Evolutionary conservation across 805 yeast genomes (phyloP).

Genomic region (Sugiyamaella marilandica): DNA sequence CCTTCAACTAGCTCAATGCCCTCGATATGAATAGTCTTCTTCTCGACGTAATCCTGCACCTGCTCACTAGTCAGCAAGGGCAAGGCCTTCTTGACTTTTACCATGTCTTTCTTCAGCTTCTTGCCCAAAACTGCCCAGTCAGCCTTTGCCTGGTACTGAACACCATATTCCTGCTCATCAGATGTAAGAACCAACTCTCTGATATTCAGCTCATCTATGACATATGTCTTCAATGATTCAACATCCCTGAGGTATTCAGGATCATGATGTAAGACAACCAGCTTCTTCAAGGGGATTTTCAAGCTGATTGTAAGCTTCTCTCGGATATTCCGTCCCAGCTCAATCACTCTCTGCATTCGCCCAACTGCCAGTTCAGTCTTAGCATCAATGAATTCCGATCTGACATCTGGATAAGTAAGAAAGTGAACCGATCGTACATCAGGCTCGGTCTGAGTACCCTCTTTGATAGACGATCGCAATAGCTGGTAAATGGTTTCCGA

Average conservation of each 20-base stretch:
- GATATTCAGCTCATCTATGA: conserved; percentile 86
- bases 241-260: conserved; percentile 69
- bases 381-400: conserved; percentile 74
- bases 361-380: conserved; percentile 81
- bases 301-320: conserved; percentile 91
- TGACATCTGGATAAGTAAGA: conserved; percentile 81
- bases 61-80: conserved; percentile 77
- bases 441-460: conserved; percentile 38
- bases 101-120: conserved; percentile 90
- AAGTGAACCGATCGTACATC: conserved; percentile 89
- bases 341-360: conserved; percentile 96
- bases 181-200: conserved; percentile 82
- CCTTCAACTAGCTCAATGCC: conserved; percentile 84
- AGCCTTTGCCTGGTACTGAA: conserved; percentile 89
- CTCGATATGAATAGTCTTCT: conserved; percentile 77
- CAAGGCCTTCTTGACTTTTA: conserved; percentile 89
- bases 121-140: conserved; percentile 99
- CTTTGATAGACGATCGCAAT: conserved; percentile 50
- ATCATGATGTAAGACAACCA: conserved; percentile 83
- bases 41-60: conserved; percentile 65
- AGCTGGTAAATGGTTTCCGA: conserved; percentile 84
- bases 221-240: conserved; percentile 69
- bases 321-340: conserved; percentile 91
- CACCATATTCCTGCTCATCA: conserved; percentile 89
- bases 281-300: conserved; percentile 87